These are phyloP conservation scores for Coelastrella sp. DNA, from an alignment of 139 green algal species.

Conservation along the genomic window DNA sequence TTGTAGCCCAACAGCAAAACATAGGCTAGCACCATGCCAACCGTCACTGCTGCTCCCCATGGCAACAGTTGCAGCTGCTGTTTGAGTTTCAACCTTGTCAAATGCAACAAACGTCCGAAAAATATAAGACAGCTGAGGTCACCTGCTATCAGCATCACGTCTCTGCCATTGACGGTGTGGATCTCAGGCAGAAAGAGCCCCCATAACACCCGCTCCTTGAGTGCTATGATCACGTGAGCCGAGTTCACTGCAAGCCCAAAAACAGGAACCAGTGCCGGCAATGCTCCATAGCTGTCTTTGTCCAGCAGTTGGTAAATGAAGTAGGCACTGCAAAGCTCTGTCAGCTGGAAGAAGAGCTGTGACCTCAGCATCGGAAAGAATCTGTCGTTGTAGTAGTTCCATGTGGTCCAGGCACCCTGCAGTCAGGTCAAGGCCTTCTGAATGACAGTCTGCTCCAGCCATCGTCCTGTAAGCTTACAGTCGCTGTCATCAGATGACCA, in stretches of 20 bases:
- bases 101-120: not conserved
- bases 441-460: not conserved
- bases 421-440: not conserved
- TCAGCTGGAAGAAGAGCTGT: conserved; percentile 38
- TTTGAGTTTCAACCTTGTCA: not conserved
- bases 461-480: too few species aligned
- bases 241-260: not conserved
- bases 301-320: conserved; percentile 21
- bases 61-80: conserved; percentile 5
- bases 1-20: not conserved
- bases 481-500: too few species aligned
- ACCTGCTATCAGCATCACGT: conserved; percentile 37
- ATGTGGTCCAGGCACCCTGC: conserved; percentile 29
- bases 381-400: conserved; percentile 41
- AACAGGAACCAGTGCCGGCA: not conserved
- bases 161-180: conserved; percentile 22
- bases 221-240: conserved; percentile 9
- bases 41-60: not conserved
- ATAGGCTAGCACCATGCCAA: not conserved
- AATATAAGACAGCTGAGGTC: conserved; percentile 30
- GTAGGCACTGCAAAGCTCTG: conserved; percentile 13
- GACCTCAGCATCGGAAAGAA: conserved; percentile 20
- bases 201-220: conserved; percentile 36
- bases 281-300: not conserved
- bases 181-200: conserved; percentile 5